phyloP scores from a whole-genome alignment of 2,329 filamentous ascomycete species.

The Penicillium sp. region DNA sequence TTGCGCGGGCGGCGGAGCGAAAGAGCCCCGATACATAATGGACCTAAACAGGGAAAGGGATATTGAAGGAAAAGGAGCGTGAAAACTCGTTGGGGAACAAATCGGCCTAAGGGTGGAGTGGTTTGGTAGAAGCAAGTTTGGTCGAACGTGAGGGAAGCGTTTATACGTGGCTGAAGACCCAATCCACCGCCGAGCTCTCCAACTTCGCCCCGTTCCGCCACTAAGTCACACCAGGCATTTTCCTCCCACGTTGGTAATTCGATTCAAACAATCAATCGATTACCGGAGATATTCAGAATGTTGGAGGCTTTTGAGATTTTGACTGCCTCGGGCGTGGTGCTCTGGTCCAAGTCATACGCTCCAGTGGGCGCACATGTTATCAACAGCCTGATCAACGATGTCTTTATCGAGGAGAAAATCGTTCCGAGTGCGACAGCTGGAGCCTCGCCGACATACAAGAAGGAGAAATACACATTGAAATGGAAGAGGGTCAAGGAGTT shows the following conservation, averaged over 20 bases:
- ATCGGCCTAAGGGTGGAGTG: conserved; percentile 6
- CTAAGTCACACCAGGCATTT: conserved; percentile 24
- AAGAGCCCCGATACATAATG: conserved; percentile 79
- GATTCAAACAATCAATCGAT: background rate
- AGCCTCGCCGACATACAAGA: conserved; percentile 71
- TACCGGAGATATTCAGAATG: conserved; percentile 55
- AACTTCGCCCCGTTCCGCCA: conserved; percentile 25
- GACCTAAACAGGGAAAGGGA: conserved; percentile 6
- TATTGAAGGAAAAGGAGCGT: conserved; percentile 13
- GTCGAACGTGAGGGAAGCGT: conserved; percentile 23
- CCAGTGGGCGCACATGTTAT: conserved; percentile 77
- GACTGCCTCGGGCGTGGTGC: conserved; percentile 91
- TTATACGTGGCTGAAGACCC: conserved; percentile 37
- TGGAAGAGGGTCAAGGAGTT: conserved; percentile 93
- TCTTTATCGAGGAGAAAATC: conserved; percentile 93
- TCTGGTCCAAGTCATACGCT: conserved; percentile 89
- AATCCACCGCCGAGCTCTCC: conserved; percentile 25
- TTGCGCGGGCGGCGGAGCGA: conserved; percentile 70
- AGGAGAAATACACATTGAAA: conserved; percentile 91
- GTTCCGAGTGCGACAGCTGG: conserved; percentile 59
- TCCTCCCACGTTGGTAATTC: conserved; percentile 15
- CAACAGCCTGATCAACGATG: conserved; percentile 92
- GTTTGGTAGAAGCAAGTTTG: conserved; percentile 8
- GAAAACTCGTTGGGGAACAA: conserved; percentile 5
- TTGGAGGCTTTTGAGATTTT: conserved; percentile 96